Conservation (phyloP, 208 protist species). For the Leishmania gerbilli region DNA sequence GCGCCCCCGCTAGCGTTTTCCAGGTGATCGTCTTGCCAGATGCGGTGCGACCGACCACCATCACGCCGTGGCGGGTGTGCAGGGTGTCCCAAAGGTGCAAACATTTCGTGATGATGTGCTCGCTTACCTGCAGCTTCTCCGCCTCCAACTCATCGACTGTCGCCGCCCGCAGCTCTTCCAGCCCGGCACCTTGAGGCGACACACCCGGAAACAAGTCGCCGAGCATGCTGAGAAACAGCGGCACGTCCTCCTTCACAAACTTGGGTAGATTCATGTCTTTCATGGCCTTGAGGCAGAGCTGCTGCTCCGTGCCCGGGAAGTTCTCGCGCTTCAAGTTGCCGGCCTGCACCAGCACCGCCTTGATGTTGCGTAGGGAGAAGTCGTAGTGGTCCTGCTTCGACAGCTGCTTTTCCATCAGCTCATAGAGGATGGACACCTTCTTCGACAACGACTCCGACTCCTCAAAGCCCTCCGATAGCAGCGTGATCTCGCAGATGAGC, state of each 20-base stretch:
- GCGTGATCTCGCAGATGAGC: constrained; percentile 98
- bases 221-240: constrained; percentile 96
- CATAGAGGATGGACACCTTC: constrained; percentile 97
- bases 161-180: constrained; percentile 87
- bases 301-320: constrained; percentile 92
- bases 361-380: constrained; percentile 98
- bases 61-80: constrained; percentile 97
- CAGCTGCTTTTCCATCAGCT: constrained; percentile 97
- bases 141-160: constrained; percentile 74
- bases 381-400: constrained; percentile 99
- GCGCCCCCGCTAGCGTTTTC: constrained; percentile 85
- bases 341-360: constrained; percentile 96
- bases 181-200: constrained; percentile 68
- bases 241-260: constrained; percentile 96
- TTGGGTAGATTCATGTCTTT: constrained; percentile 98
- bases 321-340: constrained; percentile 94
- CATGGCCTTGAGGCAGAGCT: constrained; percentile 96
- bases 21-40: constrained; percentile 96
- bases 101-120: constrained; percentile 91
- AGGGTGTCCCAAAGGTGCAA: constrained; percentile 97
- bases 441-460: constrained; percentile 94
- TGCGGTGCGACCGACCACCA: constrained; percentile 96
- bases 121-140: constrained; percentile 78
- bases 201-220: constrained; percentile 96
- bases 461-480: constrained; percentile 97